Base-by-base conservation (phyloP, 495 filamentous ascomycete genomes). In the Penicillium flavigenum region DNA sequence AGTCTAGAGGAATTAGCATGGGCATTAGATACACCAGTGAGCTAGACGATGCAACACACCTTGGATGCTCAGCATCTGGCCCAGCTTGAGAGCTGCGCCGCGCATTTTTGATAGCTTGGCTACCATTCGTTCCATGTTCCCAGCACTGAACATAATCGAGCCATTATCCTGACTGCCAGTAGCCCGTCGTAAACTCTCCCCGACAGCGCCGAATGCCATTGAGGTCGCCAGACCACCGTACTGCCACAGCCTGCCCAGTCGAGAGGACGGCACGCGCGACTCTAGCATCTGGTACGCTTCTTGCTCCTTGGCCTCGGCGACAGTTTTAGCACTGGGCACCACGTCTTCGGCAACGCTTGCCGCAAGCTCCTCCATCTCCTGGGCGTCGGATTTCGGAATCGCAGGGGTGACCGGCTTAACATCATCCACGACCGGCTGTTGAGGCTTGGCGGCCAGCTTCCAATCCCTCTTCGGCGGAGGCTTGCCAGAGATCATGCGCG, bases 31-130 rank as follows among this genome's bases (percentile, higher is more conserved):
- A 14, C 11, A 53, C 10, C 42, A 29, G 12, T 24, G 8, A 41
- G 32, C 41, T 0, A 17, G 27, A n/a, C 36, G 24, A 16, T 51
- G 2, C 14, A 46, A 65, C 71, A 49, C 51, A 86, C 84, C 86
- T 77, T 98, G 94, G 66, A 98, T 91, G 65, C 89, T 94, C 75
- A 98, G 87, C 88, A 98, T 91, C 73, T 98, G 94, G 5, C 94
- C 94, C 5, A 98, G 74, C 72, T 98, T 98, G n/a, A 98, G 76
- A 43, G 94, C 94, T n/a, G 94, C 95, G 22, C 94, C 94, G 63
- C 94, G 86, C 94, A 98, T 98, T 26, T 89, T 86, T 11, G 91
- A 96, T 8, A 98, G 83, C 72, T 92, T 96, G 17, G 90, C 79
- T 5, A 98, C 94, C 4, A 98, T 83, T 32, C 94, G 80, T 65